Percentiles rank a stretch among this genome's conserved stretches.
Evolutionary conservation across 2,329 filamentous ascomycete species (phyloP).

Genomic region (Phialocephala subalpina): DNA sequence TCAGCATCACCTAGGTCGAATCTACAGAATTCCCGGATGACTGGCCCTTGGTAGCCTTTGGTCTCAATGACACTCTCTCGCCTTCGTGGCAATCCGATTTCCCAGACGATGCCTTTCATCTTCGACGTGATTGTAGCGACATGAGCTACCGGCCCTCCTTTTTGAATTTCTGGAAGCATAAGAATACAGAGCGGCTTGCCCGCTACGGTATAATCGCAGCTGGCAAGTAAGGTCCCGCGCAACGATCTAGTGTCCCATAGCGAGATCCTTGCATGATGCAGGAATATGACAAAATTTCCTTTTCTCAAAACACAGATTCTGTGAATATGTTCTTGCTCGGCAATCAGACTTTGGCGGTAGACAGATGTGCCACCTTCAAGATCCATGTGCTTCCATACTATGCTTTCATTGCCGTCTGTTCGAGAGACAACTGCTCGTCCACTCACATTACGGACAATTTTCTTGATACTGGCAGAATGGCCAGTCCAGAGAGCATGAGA

Average conservation of each 20-base stretch:
- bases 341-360: conserved; percentile 72
- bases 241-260: conserved; percentile 80
- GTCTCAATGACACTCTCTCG: conserved; percentile 40
- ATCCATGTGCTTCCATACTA: conserved; percentile 80
- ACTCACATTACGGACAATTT: conserved; percentile 85
- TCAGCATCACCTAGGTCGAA: conserved; percentile 71
- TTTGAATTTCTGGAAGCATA: conserved; percentile 71
- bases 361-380: conserved; percentile 61
- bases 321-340: conserved; percentile 75
- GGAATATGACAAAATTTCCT: conserved; percentile 81
- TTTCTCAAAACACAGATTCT: conserved; percentile 81
- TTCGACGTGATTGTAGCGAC: conserved; percentile 85
- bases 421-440: conserved; percentile 83
- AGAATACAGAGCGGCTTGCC: conserved; percentile 84
- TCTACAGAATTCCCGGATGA: conserved; percentile 71
- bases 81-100: conserved; percentile 68
- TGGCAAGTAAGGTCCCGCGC: conserved; percentile 65
- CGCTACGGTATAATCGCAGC: conserved; percentile 62
- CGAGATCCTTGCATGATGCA: conserved; percentile 74
- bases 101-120: conserved; percentile 83
- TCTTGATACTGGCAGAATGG: conserved; percentile 81
- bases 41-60: conserved; percentile 47
- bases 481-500: conserved; percentile 80
- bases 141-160: conserved; percentile 63
- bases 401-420: conserved; percentile 79